These are phyloP conservation scores for Aspergillus diversus DNA, from an alignment of 495 filamentous ascomycete species.

Conservation along the genomic window DNA sequence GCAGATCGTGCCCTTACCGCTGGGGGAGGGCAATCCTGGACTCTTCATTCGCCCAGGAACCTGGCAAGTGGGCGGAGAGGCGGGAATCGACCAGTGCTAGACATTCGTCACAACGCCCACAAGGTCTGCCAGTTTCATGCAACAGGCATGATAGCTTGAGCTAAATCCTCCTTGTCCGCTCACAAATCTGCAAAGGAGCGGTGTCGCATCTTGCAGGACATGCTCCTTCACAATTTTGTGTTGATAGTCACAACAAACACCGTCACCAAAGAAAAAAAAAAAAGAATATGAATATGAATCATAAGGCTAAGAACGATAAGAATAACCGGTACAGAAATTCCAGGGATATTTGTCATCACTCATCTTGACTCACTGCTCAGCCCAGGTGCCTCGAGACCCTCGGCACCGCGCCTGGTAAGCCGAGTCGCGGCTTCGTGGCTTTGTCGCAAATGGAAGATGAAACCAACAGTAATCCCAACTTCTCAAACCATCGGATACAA, in stretches of 20 bases:
- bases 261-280: background rate
- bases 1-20: slow-evolving; percentile 20
- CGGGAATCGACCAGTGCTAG: background rate
- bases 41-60: slow-evolving; percentile 6
- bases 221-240: slow-evolving; percentile 4
- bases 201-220: slow-evolving; percentile 12
- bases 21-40: slow-evolving; percentile 1
- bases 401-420: background rate
- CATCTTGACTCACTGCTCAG: background rate
- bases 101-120: background rate
- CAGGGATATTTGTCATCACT: background rate
- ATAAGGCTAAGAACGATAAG: background rate
- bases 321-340: background rate
- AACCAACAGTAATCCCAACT: background rate
- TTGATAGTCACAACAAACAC: background rate
- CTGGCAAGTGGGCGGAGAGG: background rate
- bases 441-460: background rate
- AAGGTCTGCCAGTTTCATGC: background rate
- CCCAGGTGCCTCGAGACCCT: background rate
- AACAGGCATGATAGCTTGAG: slow-evolving; percentile 1
- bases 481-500: background rate
- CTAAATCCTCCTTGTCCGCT: background rate
- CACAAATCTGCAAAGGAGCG: slow-evolving; percentile 17
- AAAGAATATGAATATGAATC: background rate
- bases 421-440: background rate